A percentile compares a stretch with the other conserved stretches of the same genome.
Evolutionary conservation across 192 early-diverging fungal species (phyloP).

Genomic region (Podila verticillata): DNA sequence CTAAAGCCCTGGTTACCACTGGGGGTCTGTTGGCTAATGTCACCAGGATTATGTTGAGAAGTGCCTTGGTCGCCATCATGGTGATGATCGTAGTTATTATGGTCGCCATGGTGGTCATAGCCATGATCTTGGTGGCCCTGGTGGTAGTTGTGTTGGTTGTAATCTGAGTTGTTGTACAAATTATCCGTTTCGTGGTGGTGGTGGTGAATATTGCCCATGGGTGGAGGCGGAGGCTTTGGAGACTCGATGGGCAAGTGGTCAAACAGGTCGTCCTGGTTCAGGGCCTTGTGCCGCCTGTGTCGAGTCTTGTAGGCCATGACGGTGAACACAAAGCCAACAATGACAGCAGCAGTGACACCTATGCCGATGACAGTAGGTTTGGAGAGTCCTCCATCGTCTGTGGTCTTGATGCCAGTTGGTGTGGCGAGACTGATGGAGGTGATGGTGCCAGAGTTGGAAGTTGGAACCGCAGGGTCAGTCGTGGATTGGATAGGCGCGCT

Average conservation of each 20-base stretch:
- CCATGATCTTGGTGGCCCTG: background rate
- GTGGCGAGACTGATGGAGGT: background rate
- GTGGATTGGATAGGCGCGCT: background rate
- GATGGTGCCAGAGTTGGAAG: background rate
- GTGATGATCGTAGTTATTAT: constrained; percentile 1
- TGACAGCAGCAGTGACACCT: background rate
- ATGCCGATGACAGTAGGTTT: constrained; percentile 20
- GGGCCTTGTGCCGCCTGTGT: constrained; percentile 12
- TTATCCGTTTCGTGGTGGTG: constrained; percentile 11
- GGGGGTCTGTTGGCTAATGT: background rate
- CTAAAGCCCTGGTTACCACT: background rate
- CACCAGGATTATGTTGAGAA: background rate
- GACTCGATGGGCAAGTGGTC: constrained; percentile 28
- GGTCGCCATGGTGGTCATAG: background rate
- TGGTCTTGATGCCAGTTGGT: background rate
- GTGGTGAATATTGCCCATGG: constrained; percentile 7
- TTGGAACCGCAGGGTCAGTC: background rate
- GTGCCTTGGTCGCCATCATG: background rate
- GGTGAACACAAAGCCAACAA: constrained; percentile 18
- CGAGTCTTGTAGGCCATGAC: constrained; percentile 25
- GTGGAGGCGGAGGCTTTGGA: constrained; percentile 8
- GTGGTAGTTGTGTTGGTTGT: background rate
- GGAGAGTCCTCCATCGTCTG: constrained; percentile 7
- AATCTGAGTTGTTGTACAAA: constrained; percentile 1
- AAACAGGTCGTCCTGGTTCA: constrained; percentile 30